phyloP scores from a whole-genome alignment of 257 asterid species.

The Primulina eburnea region DNA sequence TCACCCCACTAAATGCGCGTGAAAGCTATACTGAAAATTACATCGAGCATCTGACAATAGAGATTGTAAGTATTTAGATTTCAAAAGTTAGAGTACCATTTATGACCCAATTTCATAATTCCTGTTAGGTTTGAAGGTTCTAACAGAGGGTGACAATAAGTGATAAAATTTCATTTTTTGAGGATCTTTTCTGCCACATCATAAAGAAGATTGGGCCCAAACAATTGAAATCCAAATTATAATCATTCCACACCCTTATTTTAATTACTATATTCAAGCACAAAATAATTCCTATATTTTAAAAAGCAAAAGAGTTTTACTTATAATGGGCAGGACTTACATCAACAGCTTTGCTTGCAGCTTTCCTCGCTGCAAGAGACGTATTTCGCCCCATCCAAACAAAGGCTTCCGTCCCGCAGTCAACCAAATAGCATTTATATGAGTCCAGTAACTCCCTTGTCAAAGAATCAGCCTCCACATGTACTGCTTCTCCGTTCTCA shows the following conservation, averaged over 20 bases:
- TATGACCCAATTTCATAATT: not conserved
- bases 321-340: conserved; percentile 32
- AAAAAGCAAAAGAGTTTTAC: not conserved
- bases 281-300: too few relatives aligned
- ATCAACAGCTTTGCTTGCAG: conserved; percentile 54
- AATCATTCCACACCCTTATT: not conserved
- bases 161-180: not conserved
- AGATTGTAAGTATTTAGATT: too few relatives aligned
- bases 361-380: conserved; percentile 56
- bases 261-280: too few relatives aligned
- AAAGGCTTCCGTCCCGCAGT: conserved; percentile 59
- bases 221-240: too few relatives aligned
- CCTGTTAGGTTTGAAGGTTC: not conserved
- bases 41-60: too few relatives aligned
- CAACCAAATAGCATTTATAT: conserved; percentile 64
- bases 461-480: conserved; percentile 57
- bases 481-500: conserved; percentile 63
- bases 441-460: conserved; percentile 57
- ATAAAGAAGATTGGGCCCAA: not conserved
- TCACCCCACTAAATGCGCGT: too few relatives aligned
- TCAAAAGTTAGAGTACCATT: not conserved
- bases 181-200: not conserved
- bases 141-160: not conserved
- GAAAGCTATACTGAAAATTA: too few relatives aligned
- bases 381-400: conserved; percentile 81